Evolutionary conservation across 257 asterid species (phyloP).

Genomic region (Solanum pimpinellifolium): DNA sequence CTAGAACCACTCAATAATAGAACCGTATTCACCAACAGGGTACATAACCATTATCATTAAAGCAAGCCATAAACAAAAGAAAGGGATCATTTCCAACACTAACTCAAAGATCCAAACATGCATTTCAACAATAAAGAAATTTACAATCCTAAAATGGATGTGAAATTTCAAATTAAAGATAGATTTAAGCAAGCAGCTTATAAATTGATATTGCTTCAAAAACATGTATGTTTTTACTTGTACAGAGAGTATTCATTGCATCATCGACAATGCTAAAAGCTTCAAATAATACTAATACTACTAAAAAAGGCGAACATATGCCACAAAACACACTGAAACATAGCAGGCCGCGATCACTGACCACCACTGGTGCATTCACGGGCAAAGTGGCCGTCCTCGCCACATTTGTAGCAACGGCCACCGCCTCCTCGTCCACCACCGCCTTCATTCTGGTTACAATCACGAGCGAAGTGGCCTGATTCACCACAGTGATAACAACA

Average conservation of each 20-base stretch:
- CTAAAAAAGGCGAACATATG: background rate
- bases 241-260: background rate
- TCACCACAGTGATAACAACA: conserved; percentile 25
- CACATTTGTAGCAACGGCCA: conserved; percentile 31
- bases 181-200: background rate
- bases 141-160: background rate
- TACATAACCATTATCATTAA: no score
- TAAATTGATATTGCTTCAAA: background rate
- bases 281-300: background rate
- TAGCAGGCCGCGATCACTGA: conserved; percentile 6
- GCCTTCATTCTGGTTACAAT: conserved; percentile 16
- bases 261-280: background rate
- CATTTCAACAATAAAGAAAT: background rate
- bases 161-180: background rate
- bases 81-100: background rate
- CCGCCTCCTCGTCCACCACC: conserved; percentile 8
- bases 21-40: background rate
- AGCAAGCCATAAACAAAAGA: background rate
- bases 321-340: background rate
- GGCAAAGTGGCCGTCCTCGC: conserved; percentile 50
- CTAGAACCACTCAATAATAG: background rate
- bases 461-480: conserved; percentile 25
- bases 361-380: conserved; percentile 41
- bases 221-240: background rate
- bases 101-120: background rate